Evolutionary conservation across 768 basidiomycete genomes (phyloP).

Genomic region (Cubamyces lactineus): DNA sequence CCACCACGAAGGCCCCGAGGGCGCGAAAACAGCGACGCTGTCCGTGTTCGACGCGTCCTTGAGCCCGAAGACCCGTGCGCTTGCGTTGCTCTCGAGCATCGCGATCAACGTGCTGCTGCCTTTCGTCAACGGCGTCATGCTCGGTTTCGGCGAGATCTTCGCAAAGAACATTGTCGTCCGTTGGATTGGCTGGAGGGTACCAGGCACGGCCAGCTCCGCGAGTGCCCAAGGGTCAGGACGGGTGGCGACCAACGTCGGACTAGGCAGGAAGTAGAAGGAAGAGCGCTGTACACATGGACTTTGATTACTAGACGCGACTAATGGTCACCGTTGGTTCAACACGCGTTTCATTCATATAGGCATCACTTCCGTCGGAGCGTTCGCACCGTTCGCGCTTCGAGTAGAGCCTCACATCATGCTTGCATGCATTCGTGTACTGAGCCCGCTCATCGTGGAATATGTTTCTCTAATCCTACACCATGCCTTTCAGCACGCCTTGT

Average conservation of each 20-base stretch:
- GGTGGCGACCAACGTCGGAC: slow-evolving; percentile 14
- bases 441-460: too few species aligned
- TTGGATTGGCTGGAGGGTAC: slow-evolving; percentile 49
- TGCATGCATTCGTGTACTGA: too few species aligned
- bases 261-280: slow-evolving; percentile 18
- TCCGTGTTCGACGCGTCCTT: slow-evolving; percentile 73
- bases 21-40: slow-evolving; percentile 48
- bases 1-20: slow-evolving; percentile 9
- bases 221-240: slow-evolving; percentile 19
- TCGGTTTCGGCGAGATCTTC: slow-evolving; percentile 95
- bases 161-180: slow-evolving; percentile 73
- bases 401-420: too few species aligned
- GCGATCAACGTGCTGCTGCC: slow-evolving; percentile 86
- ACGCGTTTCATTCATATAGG: background rate
- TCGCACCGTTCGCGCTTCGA: background rate
- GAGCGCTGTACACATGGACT: background rate
- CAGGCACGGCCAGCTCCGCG: slow-evolving; percentile 26
- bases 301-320: slow-evolving; percentile 6
- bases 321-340: slow-evolving; percentile 5
- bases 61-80: slow-evolving; percentile 65
- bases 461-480: background rate
- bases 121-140: slow-evolving; percentile 94
- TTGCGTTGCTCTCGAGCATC: slow-evolving; percentile 70
- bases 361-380: background rate
- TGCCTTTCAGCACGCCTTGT: slow-evolving; percentile 49